A percentile compares a stretch with the other conserved stretches of the same genome.
These are phyloP conservation scores for Massarina eburnea DNA, from an alignment of 2,329 filamentous ascomycete species.

Conservation along the genomic window DNA sequence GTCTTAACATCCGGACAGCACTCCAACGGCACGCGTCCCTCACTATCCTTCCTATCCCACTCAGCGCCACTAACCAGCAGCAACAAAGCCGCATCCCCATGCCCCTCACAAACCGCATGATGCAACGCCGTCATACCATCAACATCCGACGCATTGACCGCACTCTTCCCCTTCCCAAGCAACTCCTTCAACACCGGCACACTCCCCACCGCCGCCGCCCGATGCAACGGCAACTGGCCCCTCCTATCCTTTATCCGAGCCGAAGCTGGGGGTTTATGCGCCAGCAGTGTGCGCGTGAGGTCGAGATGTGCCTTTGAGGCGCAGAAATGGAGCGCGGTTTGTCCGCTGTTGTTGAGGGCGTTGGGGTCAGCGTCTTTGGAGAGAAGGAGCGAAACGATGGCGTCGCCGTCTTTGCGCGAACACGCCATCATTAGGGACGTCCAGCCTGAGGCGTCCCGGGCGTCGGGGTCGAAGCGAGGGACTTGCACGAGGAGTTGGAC, in stretches of 20 bases:
- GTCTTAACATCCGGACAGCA: slow-evolving; percentile 86
- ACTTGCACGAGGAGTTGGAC: slow-evolving; percentile 70
- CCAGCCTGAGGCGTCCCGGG: slow-evolving; percentile 79
- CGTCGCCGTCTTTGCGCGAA: slow-evolving; percentile 71
- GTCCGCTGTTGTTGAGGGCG: slow-evolving; percentile 69
- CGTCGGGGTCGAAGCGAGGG: slow-evolving; percentile 73
- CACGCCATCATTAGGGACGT: slow-evolving; percentile 82
- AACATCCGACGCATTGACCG: slow-evolving; percentile 78
- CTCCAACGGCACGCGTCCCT: slow-evolving; percentile 73
- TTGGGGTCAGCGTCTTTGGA: slow-evolving; percentile 71
- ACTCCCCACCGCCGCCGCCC: slow-evolving; percentile 86
- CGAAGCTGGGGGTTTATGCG: slow-evolving; percentile 65
- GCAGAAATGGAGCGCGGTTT: slow-evolving; percentile 90
- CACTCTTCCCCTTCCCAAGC: slow-evolving; percentile 74
- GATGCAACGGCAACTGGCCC: slow-evolving; percentile 87
- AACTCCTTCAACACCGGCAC: slow-evolving; percentile 83
- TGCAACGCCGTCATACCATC: slow-evolving; percentile 88
- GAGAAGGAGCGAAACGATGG: slow-evolving; percentile 68
- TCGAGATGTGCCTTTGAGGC: slow-evolving; percentile 88
- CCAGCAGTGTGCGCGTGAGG: slow-evolving; percentile 74
- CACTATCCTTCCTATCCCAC: slow-evolving; percentile 70
- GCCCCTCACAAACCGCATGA: slow-evolving; percentile 75
- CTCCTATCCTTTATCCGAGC: slow-evolving; percentile 80
- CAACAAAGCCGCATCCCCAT: slow-evolving; percentile 78
- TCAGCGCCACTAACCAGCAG: slow-evolving; percentile 82